phyloP scores from a whole-genome alignment of 441 rosid genomes.

The Eutrema salsugineum region DNA sequence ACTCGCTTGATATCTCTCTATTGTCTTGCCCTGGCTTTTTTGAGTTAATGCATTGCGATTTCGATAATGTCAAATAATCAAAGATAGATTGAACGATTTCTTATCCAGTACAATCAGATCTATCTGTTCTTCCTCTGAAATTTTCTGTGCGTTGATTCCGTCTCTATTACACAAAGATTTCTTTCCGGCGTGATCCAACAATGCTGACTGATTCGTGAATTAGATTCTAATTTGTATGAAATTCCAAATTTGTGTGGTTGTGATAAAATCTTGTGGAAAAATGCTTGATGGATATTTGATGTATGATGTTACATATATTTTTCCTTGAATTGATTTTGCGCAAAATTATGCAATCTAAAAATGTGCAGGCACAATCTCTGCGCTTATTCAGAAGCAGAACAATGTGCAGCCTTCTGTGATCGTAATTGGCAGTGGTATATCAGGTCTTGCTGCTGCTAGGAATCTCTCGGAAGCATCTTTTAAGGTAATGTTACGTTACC shows the following conservation, averaged over 20 bases:
- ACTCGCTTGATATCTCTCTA: background rate
- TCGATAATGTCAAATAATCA: background rate
- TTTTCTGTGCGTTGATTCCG: background rate
- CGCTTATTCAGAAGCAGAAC: conserved; percentile 44
- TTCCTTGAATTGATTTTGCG: background rate
- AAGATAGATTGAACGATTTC: background rate
- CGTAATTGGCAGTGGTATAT: conserved; percentile 83
- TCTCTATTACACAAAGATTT: background rate
- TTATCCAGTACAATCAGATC: background rate
- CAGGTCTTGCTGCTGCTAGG: conserved; percentile 85
- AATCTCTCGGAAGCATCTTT: conserved; percentile 62
- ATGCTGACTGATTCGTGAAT: background rate
- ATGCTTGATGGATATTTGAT: background rate
- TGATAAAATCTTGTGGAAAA: background rate
- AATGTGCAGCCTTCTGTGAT: conserved; percentile 57
- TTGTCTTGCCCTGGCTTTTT: background rate
- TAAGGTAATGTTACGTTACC: conserved; percentile 11
- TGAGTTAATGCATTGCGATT: background rate
- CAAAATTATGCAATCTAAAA: background rate
- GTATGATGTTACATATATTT: background rate
- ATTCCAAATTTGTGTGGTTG: background rate
- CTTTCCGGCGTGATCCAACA: background rate
- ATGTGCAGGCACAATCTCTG: conserved; percentile 36
- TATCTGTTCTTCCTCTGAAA: background rate
- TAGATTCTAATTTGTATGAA: background rate